These are phyloP conservation scores for Fusarium sp. DNA, from an alignment of 2,329 filamentous ascomycete genomes.

Conservation along the genomic window DNA sequence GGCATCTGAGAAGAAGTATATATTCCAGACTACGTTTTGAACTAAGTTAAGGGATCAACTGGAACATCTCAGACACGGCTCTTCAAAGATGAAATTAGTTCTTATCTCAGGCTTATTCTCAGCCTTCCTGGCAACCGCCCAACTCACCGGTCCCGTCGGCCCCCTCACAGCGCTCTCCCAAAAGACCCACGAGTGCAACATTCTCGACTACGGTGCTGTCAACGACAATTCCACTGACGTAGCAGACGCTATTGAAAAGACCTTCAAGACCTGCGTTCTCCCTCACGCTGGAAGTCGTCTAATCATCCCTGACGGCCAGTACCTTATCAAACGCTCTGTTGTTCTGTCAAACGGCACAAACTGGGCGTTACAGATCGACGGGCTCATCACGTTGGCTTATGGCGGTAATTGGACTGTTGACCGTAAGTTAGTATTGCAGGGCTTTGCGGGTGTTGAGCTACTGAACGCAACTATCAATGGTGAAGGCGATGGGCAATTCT, in stretches of 20 bases:
- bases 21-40: not conserved
- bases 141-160: not conserved
- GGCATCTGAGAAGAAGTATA: not conserved
- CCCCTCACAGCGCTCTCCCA: not conserved
- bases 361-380: not conserved
- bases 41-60: fast-evolving
- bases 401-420: not conserved
- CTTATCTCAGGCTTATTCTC: not conserved
- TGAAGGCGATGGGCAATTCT: not conserved
- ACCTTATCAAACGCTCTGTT: not conserved
- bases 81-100: not conserved
- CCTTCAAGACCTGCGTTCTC: not conserved
- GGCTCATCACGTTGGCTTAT: not conserved
- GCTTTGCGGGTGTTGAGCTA: not conserved
- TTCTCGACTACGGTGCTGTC: not conserved
- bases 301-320: not conserved
- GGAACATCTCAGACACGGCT: fast-evolving
- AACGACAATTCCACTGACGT: not conserved
- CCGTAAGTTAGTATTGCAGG: not conserved
- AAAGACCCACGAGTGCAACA: not conserved
- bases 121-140: not conserved
- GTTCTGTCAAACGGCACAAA: not conserved
- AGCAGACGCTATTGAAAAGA: not conserved
- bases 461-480: not conserved
- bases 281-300: not conserved